Evolutionary conservation across 2,329 filamentous ascomycete genomes (phyloP), one percentile per base, ranked within the genome.

Genomic region (Fusarium subtropicale): DNA sequence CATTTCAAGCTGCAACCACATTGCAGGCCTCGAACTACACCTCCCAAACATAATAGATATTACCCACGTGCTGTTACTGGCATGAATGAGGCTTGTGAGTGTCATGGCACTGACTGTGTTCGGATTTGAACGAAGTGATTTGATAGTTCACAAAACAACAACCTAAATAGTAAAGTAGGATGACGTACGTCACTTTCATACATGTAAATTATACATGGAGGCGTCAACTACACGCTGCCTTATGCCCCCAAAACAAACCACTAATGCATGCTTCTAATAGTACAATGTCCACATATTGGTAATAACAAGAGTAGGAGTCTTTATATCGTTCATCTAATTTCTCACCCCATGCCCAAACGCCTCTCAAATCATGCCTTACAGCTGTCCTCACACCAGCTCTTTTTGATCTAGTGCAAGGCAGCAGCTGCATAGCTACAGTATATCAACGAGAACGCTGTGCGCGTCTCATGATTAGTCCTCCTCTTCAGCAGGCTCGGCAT

Each of bases 401-500:
- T 12, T 55, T 24, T 16, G 15, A 33, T 47, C 42, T 42, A 47
- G 53, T 53, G 36, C 22, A 44, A 24, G 22, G 48, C 45, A 34
- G 56, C 22, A 53, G 47, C 33, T 55, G 46, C 56, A 41, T 33
- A 46, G 36, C 55, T 33, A 47, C 31, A 57, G 41, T 48, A 26
- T 36, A 44, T 63, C 38, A 46, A 55, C 60, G 44, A 44, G 48
- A 48, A 53, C 45, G 56, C 28, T 45, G 13, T 24, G 30, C 10
- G 24, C 33, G 51, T n/a, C 51, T 22, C 34, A 30, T 47, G 24
- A 34, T 74, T 76, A 79, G 31, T 80, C 78, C 28, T 79, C 77
- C 31, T 79, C 77, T 58, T 79, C 76, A 39, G 76, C 66, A 60
- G 78, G 74, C 48, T 81, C 79, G 13, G 77, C 70, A 34, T 78